A percentile compares a stretch with the other conserved stretches of the same genome.
phyloP scores from a whole-genome alignment of 495 filamentous ascomycete species.

The Annulohypoxylon maeteangense region DNA sequence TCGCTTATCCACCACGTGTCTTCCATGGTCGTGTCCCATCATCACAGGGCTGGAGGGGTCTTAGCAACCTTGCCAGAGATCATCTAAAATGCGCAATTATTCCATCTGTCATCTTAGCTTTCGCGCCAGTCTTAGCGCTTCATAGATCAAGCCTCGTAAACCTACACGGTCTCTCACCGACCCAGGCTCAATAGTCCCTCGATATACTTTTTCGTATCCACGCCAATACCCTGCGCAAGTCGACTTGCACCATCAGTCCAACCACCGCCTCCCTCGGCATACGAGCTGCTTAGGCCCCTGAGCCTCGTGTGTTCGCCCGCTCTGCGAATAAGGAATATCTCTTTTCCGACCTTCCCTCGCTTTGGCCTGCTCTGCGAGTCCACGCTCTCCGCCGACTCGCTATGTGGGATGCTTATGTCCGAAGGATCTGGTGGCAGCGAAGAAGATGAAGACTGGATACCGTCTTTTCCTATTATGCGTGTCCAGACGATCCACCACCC shows the following conservation, averaged over 20 bases:
- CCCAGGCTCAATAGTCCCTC: conserved; percentile 83
- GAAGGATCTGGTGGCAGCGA: conserved; percentile 27
- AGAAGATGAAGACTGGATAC: background rate
- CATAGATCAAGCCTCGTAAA: conserved; percentile 2
- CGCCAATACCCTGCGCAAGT: conserved; percentile 85
- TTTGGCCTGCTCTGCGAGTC: conserved; percentile 39
- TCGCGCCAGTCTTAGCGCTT: background rate
- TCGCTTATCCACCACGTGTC: background rate
- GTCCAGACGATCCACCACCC: conserved; percentile 99
- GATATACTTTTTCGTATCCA: conserved; percentile 88
- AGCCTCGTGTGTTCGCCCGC: conserved; percentile 70
- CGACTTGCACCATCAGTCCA: conserved; percentile 70
- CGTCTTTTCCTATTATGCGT: conserved; percentile 64
- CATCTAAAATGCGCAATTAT: background rate
- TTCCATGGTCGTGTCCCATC: background rate
- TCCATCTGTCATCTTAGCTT: background rate
- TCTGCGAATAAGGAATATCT: conserved; percentile 82
- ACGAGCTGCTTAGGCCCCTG: conserved; percentile 52
- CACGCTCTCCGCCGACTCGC: conserved; percentile 35
- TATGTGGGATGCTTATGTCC: conserved; percentile 26
- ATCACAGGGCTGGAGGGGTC: background rate
- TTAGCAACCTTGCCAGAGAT: background rate
- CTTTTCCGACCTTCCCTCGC: conserved; percentile 57
- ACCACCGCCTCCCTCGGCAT: conserved; percentile 52
- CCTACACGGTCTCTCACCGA: conserved; percentile 55